phyloP scores from a whole-genome alignment of 768 basidiomycete species.

The Amanita fuliginea region DNA sequence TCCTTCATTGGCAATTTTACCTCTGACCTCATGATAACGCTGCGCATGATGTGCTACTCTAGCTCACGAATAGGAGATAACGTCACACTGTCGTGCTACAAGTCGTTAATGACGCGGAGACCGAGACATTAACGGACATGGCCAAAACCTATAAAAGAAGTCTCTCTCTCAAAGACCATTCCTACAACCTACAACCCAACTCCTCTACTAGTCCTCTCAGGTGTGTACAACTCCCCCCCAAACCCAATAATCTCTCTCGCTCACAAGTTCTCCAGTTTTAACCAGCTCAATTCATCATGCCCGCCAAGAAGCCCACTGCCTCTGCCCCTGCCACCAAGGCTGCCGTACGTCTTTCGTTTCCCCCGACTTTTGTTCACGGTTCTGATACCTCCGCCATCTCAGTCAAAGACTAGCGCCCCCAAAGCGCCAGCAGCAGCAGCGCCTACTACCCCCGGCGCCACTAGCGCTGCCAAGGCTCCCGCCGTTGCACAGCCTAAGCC shows the following conservation, averaged over 20 bases:
- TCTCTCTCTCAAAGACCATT: not conserved
- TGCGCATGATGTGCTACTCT: conserved; percentile 5
- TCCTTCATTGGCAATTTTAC: not conserved
- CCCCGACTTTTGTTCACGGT: not conserved
- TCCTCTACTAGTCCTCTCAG: not conserved
- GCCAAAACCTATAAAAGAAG: not conserved
- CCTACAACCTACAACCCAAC: not conserved
- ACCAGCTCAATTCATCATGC: not conserved
- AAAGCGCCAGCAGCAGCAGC: not conserved
- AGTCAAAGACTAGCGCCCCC: not conserved
- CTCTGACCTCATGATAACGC: not conserved
- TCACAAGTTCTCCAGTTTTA: not conserved
- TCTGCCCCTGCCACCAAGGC: not conserved
- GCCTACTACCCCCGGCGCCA: not conserved
- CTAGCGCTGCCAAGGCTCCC: not conserved
- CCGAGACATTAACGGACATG: not conserved
- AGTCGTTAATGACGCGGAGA: not conserved
- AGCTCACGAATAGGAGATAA: not conserved
- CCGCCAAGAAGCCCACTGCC: conserved; percentile 2
- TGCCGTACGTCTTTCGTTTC: not conserved
- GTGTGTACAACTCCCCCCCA: not conserved
- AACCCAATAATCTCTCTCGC: no score
- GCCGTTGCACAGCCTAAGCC: not conserved
- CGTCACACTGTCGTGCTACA: not conserved
- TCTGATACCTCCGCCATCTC: not conserved